Conservation (phyloP, 371 early-diverging fungal species). For the Mortierella sp. region DNA sequence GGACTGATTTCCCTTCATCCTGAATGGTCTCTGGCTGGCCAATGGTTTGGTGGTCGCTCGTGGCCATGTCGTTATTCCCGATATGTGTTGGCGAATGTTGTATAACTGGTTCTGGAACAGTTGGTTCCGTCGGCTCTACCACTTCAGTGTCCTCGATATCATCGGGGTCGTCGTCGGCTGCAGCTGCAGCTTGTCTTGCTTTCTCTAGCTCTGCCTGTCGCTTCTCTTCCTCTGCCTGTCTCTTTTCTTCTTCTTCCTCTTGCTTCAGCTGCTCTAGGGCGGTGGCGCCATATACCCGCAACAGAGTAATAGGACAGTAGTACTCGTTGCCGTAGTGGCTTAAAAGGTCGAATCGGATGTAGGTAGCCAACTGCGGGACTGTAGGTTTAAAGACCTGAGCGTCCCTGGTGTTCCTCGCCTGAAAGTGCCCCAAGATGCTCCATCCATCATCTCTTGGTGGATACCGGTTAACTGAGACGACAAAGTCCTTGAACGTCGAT, state of each 20-base stretch:
- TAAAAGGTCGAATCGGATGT: slow-evolving; percentile 88
- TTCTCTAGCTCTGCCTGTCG: slow-evolving; percentile 38
- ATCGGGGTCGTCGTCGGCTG: slow-evolving; percentile 35
- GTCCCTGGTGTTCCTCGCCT: slow-evolving; percentile 85
- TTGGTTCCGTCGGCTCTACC: slow-evolving; percentile 7
- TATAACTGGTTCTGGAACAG: not conserved
- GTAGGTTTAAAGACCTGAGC: slow-evolving; percentile 85
- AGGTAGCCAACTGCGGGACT: slow-evolving; percentile 81
- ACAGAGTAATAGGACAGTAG: slow-evolving; percentile 92
- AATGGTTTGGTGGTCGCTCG: too few species aligned
- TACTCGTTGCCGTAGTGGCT: slow-evolving; percentile 92
- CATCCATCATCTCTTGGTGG: slow-evolving; percentile 85
- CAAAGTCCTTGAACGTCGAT: slow-evolving; percentile 90
- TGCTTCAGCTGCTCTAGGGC: slow-evolving; percentile 89
- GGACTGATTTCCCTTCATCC: too few species aligned
- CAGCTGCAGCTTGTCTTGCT: slow-evolving; percentile 31
- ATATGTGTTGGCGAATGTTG: too few species aligned
- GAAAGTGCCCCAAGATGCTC: slow-evolving; percentile 84
- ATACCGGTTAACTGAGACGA: slow-evolving; percentile 84
- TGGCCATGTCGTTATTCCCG: too few species aligned
- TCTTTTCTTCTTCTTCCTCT: slow-evolving; percentile 72
- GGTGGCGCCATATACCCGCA: slow-evolving; percentile 91
- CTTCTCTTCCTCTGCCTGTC: slow-evolving; percentile 53
- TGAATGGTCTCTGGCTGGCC: too few species aligned
- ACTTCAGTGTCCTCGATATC: slow-evolving; percentile 23